Conservation (phyloP, 352 stramenopile species). For the Phytophthora litchii region DNA sequence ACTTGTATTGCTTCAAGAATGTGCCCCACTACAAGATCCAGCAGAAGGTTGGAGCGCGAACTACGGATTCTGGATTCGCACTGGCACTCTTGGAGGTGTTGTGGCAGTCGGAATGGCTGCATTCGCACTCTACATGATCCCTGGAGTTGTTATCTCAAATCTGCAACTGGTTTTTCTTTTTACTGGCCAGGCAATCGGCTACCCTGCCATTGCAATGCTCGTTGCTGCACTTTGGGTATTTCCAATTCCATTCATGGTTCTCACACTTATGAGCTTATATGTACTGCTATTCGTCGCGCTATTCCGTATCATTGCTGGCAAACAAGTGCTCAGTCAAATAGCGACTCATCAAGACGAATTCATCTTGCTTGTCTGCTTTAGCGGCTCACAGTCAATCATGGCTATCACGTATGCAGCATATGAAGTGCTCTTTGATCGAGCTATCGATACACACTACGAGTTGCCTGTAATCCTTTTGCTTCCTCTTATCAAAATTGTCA, state of each 20-base stretch:
- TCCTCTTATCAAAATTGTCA: constrained; percentile 36
- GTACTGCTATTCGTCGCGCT: constrained; percentile 17
- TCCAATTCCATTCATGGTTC: constrained; percentile 30
- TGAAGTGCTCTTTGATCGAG: constrained; percentile 15
- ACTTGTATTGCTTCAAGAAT: constrained; percentile 20
- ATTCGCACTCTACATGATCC: constrained; percentile 25
- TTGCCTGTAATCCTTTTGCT: constrained; percentile 31
- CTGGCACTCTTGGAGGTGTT: constrained; percentile 7
- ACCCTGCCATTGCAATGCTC: constrained; percentile 13
- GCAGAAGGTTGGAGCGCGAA: constrained; percentile 29
- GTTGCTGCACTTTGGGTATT: constrained; percentile 31
- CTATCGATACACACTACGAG: constrained; percentile 12
- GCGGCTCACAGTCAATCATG: constrained; percentile 18
- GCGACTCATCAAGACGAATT: constrained; percentile 11
- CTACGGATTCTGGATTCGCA: constrained; percentile 33
- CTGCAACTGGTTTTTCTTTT: constrained; percentile 17
- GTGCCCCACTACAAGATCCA: constrained; percentile 26
- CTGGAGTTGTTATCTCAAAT: constrained; percentile 15
- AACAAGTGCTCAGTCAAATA: constrained; percentile 15
- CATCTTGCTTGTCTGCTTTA: constrained; percentile 24
- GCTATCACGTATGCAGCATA: constrained; percentile 25
- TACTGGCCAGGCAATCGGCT: constrained; percentile 7
- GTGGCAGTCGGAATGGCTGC: constrained; percentile 6
- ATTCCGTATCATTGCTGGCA: constrained; percentile 25
- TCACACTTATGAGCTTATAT: constrained; percentile 21